A percentile compares a stretch with the other conserved stretches of the same genome.
These are phyloP conservation scores for Globisporangium irregulare DNA, from an alignment of 352 stramenopile species.

Conservation along the genomic window DNA sequence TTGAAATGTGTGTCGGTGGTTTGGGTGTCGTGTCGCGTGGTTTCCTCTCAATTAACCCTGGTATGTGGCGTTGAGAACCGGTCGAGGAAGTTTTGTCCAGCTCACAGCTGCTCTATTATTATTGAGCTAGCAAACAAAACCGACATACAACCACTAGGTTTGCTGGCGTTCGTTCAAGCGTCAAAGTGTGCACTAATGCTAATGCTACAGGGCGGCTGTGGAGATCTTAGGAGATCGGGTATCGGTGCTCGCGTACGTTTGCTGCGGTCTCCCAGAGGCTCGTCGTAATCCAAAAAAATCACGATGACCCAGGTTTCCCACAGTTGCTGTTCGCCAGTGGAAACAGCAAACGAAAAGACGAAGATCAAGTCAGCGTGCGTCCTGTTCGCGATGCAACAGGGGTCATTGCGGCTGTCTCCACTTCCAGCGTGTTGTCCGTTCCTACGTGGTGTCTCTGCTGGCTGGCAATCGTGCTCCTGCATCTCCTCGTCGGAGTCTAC, in stretches of 20 bases:
- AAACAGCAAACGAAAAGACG: not conserved
- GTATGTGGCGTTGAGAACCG: not conserved
- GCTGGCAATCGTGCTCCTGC: not conserved
- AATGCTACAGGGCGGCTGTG: too few species aligned
- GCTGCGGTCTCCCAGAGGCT: not conserved
- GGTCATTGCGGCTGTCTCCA: not conserved
- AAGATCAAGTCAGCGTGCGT: not conserved
- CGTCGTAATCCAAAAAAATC: not conserved
- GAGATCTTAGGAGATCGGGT: too few species aligned
- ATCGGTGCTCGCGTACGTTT: not conserved
- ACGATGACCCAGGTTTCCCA: not conserved
- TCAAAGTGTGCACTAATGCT: too few species aligned
- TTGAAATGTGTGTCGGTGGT: not conserved
- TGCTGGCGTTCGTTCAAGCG: too few species aligned
- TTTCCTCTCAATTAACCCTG: not conserved
- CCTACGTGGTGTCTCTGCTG: not conserved
- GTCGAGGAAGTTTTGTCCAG: not conserved
- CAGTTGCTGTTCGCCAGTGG: too few species aligned
- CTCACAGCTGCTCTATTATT: not conserved
- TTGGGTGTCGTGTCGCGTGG: not conserved
- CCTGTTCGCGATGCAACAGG: not conserved
- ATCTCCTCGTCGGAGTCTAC: conserved; percentile 1
- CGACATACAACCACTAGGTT: too few species aligned
- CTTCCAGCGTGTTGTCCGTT: not conserved
- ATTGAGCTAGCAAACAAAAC: too few species aligned